Conservation (phyloP, 2,329 filamentous ascomycete species). For the Colletotrichum lentis region DNA sequence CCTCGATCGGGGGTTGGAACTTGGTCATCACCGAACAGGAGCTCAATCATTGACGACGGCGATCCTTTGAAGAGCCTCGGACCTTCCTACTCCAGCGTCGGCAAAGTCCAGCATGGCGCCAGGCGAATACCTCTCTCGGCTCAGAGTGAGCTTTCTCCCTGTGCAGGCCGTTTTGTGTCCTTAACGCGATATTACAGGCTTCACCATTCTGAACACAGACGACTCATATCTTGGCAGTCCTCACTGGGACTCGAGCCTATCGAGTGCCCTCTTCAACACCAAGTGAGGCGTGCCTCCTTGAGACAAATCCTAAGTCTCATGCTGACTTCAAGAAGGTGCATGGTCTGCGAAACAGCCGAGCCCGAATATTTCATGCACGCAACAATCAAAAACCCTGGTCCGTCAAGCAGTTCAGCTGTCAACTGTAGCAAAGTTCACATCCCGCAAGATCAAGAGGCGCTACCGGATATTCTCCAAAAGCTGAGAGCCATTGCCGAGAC, state of each 20-base stretch:
- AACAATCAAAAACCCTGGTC: not conserved
- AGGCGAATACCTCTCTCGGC: constrained; percentile 1
- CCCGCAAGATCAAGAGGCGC: not conserved
- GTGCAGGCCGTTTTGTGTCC: too few relatives aligned
- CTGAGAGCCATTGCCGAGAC: not conserved
- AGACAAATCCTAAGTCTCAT: too few relatives aligned
- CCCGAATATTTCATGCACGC: constrained; percentile 11
- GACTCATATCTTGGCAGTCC: not conserved
- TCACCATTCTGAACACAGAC: not conserved
- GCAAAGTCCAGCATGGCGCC: not conserved
- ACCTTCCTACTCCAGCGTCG: constrained; percentile 1
- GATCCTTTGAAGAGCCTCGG: not conserved
- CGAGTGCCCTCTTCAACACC: not conserved
- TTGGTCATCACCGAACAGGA: too few relatives aligned
- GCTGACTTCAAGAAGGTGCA: not conserved
- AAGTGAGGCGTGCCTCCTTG: not conserved
- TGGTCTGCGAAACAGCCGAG: not conserved
- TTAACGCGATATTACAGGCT: not conserved
- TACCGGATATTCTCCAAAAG: not conserved
- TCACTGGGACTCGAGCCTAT: not conserved
- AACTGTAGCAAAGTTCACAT: not conserved
- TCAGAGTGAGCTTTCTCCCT: not conserved
- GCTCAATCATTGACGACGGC: not conserved
- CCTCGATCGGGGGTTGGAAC: too few relatives aligned
- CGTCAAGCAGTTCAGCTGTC: too few relatives aligned